Base-by-base conservation (phyloP, 371 early-diverging fungal genomes). In the Blyttiomyces sp. region DNA sequence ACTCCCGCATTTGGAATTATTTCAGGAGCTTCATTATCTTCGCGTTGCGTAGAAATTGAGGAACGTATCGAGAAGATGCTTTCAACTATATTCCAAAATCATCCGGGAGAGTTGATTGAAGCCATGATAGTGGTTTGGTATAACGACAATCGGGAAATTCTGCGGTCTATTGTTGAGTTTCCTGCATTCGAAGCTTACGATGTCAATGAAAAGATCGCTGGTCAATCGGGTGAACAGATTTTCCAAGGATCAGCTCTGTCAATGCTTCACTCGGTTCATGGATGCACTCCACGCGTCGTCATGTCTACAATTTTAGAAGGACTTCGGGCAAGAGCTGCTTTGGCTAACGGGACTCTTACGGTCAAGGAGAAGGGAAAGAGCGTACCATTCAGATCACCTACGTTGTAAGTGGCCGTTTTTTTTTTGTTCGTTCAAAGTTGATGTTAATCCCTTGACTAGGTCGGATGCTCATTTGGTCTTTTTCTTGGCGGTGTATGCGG, bases 111-210 rank as follows among this genome's bases (percentile, higher is more conserved):
- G 46, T 74, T 84, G 21, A 74, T 87, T 4, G 88, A 88, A 61
- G 82, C 83, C 0, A 60, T 86, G 6, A 70, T 79, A 4, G 80
- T 84, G 27, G 67, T 88, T 13, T 90, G 89, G 88, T 60, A 66
- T 49, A 48, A 63, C 0, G 64, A 68, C 13, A 57, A 45, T 43
- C 54, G 42, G 2, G 57, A 51, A 7, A 4, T 6, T 39, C 19
- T 43, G 4, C n/a, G n/a, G n/a, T n/a, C n/a, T n/a, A n/a, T n/a
- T n/a, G n/a, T n/a, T n/a, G 49, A 28, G 4, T 4, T 17, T 2
- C 30, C 30, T 4, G 4, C n/a, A n/a, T 13, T 32, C 42, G 53
- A 6, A 1, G 2, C 2, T 28, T 57, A 2, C 0, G 4, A 61
- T 57, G 34, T 2, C n/a, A n/a, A n/a, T n/a, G n/a, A n/a, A n/a